A percentile compares a stretch with the other conserved stretches of the same genome.
These are phyloP conservation scores for Gloeostereum incarnatum DNA, from an alignment of 768 basidiomycete species.

Conservation along the genomic window DNA sequence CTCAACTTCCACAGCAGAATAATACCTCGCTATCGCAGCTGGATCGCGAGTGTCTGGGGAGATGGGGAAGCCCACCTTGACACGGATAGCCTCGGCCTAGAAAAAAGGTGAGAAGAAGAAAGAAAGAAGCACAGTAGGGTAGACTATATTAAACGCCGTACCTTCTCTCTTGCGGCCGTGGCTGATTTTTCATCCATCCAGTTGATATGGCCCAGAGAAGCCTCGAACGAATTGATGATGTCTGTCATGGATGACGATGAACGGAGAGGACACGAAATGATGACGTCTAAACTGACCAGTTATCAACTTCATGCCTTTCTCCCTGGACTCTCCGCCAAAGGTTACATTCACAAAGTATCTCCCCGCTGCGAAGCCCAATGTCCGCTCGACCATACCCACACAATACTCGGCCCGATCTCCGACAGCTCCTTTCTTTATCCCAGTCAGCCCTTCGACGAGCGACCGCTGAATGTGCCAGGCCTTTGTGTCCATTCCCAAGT, in stretches of 20 bases:
- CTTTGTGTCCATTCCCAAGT: conserved; percentile 67
- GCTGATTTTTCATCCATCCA: conserved; percentile 93
- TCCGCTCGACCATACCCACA: conserved; percentile 56
- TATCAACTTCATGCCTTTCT: conserved; percentile 79
- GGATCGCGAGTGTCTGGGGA: conserved; percentile 76
- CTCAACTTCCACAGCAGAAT: conserved; percentile 56
- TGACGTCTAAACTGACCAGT: conserved; percentile 38
- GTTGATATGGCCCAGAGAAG: conserved; percentile 57
- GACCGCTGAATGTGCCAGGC: conserved; percentile 69
- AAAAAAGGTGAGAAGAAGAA: no score
- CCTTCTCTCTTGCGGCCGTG: conserved; percentile 78
- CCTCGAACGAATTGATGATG: conserved; percentile 78
- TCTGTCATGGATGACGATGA: conserved; percentile 29
- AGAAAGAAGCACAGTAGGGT: conserved; percentile 6
- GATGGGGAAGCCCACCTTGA: conserved; percentile 91
- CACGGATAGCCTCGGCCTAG: conserved; percentile 70
- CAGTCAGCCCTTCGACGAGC: conserved; percentile 65
- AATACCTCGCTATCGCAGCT: conserved; percentile 64
- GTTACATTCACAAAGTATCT: conserved; percentile 83
- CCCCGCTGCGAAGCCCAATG: conserved; percentile 85
- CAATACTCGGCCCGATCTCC: conserved; percentile 84
- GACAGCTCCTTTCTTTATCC: conserved; percentile 80
- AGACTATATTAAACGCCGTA: conserved; percentile 14
- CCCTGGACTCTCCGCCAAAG: conserved; percentile 70
- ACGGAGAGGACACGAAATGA: not conserved